These are phyloP conservation scores for Pleurotus giganteus DNA, from an alignment of 768 basidiomycete species.

Conservation along the genomic window DNA sequence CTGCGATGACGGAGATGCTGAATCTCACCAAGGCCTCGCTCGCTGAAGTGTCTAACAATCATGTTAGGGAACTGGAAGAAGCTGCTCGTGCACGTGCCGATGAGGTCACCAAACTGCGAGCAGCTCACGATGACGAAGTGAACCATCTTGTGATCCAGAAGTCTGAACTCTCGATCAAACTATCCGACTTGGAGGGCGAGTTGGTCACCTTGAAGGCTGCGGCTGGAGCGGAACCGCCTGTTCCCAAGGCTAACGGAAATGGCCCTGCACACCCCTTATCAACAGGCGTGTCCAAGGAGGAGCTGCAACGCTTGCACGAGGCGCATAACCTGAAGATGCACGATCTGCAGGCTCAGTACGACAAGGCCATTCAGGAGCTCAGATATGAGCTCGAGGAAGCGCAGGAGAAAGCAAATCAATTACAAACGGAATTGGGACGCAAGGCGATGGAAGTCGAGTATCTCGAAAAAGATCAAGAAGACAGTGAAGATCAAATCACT, in stretches of 20 bases:
- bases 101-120: constrained; percentile 63
- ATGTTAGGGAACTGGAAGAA: constrained; percentile 72
- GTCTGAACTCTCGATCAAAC: constrained; percentile 53
- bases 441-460: constrained; percentile 83
- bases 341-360: constrained; percentile 69
- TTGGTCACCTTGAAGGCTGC: constrained; percentile 62
- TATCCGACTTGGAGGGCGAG: constrained; percentile 81
- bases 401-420: constrained; percentile 45
- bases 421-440: constrained; percentile 59
- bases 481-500: constrained; percentile 69
- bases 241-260: constrained; percentile 58
- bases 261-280: constrained; percentile 35
- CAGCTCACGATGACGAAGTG: constrained; percentile 61
- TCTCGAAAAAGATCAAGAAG: constrained; percentile 78
- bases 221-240: constrained; percentile 42
- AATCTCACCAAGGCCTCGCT: constrained; percentile 69
- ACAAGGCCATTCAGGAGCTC: constrained; percentile 50
- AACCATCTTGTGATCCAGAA: constrained; percentile 55
- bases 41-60: constrained; percentile 66
- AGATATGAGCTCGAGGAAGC: constrained; percentile 58
- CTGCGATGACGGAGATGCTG: constrained; percentile 63
- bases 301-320: constrained; percentile 74
- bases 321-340: constrained; percentile 82
- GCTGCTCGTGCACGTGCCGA: constrained; percentile 67
- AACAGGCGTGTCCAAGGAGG: constrained; percentile 67